phyloP scores from a whole-genome alignment of 2,329 filamentous ascomycete species.

The Cytospora piceicola region DNA sequence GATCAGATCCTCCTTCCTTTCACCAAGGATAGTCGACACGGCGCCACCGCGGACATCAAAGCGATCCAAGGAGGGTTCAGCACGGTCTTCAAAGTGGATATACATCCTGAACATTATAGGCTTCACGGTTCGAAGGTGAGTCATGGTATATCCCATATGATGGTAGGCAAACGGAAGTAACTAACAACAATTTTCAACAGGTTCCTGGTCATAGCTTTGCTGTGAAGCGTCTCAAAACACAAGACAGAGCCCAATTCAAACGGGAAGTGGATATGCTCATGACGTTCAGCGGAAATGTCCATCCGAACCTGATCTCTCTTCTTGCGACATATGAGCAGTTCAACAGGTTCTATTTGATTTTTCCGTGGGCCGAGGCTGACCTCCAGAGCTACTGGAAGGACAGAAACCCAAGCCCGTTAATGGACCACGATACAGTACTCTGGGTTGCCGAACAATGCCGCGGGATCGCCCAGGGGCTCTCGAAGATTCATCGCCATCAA shows the following conservation, averaged over 20 bases:
- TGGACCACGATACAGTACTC: neutral
- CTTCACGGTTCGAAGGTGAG: conserved; percentile 11
- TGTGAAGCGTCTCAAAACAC: conserved; percentile 24
- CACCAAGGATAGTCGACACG: neutral
- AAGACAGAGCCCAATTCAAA: conserved; percentile 19
- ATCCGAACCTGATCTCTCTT: conserved; percentile 32
- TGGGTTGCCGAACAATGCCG: conserved; percentile 12
- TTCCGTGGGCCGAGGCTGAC: conserved; percentile 31
- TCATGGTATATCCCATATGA: neutral
- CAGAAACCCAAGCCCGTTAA: neutral
- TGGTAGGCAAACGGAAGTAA: no score
- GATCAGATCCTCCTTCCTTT: conserved; percentile 23
- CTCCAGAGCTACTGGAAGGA: conserved; percentile 23
- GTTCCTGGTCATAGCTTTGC: conserved; percentile 11
- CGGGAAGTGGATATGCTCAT: conserved; percentile 32
- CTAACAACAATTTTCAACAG: no score
- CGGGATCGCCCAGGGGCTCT: neutral
- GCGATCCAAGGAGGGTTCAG: conserved; percentile 22
- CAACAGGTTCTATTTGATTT: conserved; percentile 27
- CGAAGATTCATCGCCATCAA: neutral
- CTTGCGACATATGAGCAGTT: conserved; percentile 31
- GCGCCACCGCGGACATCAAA: neutral
- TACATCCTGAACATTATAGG: conserved; percentile 31
- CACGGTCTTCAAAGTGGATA: conserved; percentile 23
- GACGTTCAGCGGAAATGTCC: conserved; percentile 25